Conservation (phyloP, 768 basidiomycete species). For the Suillus occidentalis region DNA sequence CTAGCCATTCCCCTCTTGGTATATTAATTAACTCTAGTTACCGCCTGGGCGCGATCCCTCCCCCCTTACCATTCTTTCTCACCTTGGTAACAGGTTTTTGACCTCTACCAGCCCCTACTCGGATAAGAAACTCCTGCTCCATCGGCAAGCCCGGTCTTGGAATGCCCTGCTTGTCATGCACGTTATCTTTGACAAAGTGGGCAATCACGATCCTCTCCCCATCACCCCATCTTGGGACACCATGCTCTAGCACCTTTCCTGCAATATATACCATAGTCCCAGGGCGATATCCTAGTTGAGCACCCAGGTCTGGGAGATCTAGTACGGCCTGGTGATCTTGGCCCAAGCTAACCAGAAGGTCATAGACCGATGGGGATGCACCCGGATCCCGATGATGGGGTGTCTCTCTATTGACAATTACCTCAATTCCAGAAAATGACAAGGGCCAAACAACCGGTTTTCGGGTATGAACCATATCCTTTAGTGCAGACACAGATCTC, state of each 20-base stretch:
- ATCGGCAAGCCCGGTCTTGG: neutral
- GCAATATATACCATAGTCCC: constrained; percentile 2
- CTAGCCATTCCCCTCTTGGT: neutral
- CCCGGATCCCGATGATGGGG: neutral
- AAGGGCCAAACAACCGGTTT: constrained; percentile 3
- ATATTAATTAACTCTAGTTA: neutral
- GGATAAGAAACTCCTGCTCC: neutral
- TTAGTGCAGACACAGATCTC: neutral
- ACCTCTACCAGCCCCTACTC: constrained; percentile 1
- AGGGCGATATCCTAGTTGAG: constrained; percentile 1
- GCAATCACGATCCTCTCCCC: neutral
- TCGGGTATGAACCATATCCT: neutral
- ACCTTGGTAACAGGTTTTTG: neutral
- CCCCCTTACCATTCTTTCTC: neutral
- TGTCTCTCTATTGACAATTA: constrained; percentile 6
- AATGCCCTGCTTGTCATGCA: neutral
- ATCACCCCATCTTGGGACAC: neutral
- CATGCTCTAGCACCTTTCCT: constrained; percentile 1
- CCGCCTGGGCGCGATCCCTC: neutral
- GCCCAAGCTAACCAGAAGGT: constrained; percentile 8
- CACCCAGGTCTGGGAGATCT: neutral
- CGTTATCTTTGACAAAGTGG: constrained; percentile 3
- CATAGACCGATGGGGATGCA: neutral
- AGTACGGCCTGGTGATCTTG: neutral
- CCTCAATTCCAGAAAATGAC: constrained; percentile 1